Conservation (phyloP, 2,329 filamentous ascomycete species). For the Curvularia spicifera region DNA sequence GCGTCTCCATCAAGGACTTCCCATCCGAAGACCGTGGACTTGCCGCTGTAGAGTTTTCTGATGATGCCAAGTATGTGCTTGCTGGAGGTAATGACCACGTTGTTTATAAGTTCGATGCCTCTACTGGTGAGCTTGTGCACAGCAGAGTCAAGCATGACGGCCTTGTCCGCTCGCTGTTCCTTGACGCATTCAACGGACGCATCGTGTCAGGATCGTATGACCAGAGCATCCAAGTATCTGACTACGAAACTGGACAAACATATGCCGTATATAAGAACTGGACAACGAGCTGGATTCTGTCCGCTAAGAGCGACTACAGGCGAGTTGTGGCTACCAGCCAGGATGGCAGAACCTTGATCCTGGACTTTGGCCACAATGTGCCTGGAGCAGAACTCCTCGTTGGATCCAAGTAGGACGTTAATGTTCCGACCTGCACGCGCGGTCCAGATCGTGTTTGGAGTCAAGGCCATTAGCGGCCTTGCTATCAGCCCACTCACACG, state of each 20-base stretch:
- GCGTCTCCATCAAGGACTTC: constrained; percentile 89
- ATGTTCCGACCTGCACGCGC: background rate
- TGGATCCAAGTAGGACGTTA: constrained; percentile 18
- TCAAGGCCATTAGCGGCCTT: background rate
- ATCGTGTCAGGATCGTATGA: constrained; percentile 95
- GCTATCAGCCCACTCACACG: constrained; percentile 1
- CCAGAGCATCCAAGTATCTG: constrained; percentile 92
- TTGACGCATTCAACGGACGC: constrained; percentile 84
- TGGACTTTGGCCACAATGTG: constrained; percentile 81
- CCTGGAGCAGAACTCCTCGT: constrained; percentile 59
- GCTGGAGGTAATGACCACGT: constrained; percentile 94
- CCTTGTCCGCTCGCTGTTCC: constrained; percentile 86
- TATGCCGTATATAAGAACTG: constrained; percentile 89
- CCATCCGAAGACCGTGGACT: constrained; percentile 88
- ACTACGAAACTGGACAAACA: constrained; percentile 78
- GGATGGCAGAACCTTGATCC: constrained; percentile 87
- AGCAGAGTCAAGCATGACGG: constrained; percentile 83
- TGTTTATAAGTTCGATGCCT: constrained; percentile 95
- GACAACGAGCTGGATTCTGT: constrained; percentile 96
- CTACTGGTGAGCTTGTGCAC: constrained; percentile 81
- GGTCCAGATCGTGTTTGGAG: constrained; percentile 6
- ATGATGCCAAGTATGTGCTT: constrained; percentile 91
- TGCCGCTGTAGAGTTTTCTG: constrained; percentile 93
- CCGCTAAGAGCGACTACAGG: constrained; percentile 93
- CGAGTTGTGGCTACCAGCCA: constrained; percentile 95